Conservation (phyloP, 441 rosid species). For the Mallotus japonicus region DNA sequence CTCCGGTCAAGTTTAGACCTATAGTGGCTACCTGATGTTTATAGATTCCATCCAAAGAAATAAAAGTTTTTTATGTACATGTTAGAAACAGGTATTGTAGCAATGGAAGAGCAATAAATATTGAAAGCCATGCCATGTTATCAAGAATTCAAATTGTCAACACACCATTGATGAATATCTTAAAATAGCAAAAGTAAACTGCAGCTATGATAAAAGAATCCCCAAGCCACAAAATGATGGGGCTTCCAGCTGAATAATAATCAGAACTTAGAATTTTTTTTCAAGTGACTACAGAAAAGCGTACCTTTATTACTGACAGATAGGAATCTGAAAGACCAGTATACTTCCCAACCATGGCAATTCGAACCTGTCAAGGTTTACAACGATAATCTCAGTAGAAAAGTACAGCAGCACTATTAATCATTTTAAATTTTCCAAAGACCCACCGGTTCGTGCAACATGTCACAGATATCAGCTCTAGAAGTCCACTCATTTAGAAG, state of each 20-base stretch:
- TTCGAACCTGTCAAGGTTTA: conserved; percentile 48
- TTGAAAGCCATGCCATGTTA: background rate
- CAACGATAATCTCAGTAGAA: conserved; percentile 24
- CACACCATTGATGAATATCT: background rate
- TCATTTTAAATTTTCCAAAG: conserved; percentile 10
- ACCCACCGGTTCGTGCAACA: conserved; percentile 70
- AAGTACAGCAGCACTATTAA: conserved; percentile 13
- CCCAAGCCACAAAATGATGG: background rate
- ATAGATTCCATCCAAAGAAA: background rate
- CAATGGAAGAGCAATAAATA: background rate
- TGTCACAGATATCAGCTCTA: conserved; percentile 65
- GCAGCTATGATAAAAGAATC: conserved; percentile 3
- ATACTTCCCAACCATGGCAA: conserved; percentile 85
- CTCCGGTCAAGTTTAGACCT: background rate
- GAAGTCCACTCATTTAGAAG: conserved; percentile 69
- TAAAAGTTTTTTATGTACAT: background rate
- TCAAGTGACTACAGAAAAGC: background rate
- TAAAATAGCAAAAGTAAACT: background rate
- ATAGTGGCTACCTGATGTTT: background rate
- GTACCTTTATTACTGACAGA: conserved; percentile 76
- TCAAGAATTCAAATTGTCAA: background rate
- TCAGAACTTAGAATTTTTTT: background rate
- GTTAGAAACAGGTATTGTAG: background rate
- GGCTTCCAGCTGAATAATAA: conserved; percentile 8
- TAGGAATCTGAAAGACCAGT: conserved; percentile 74